Evolutionary conservation across 2,329 filamentous ascomycete species (phyloP).

Genomic region (Trichoderma oligosporum): DNA sequence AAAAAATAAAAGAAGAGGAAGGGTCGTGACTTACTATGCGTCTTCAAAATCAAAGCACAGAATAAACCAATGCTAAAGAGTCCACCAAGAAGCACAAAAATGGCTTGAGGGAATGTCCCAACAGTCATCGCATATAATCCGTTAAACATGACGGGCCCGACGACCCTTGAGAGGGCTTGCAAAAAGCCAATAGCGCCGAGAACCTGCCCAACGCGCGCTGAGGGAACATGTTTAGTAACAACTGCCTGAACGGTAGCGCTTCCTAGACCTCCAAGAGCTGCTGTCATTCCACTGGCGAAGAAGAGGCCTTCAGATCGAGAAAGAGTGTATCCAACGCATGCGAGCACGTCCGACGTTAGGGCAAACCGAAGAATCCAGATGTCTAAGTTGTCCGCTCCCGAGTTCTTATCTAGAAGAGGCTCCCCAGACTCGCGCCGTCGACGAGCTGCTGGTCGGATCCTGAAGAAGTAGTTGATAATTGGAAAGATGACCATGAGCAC

Average conservation of each 20-base stretch:
- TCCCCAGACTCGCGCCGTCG: slow-evolving; percentile 37
- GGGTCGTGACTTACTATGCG: slow-evolving; percentile 69
- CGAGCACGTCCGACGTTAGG: slow-evolving; percentile 71
- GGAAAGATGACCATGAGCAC: slow-evolving; percentile 74
- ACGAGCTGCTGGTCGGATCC: slow-evolving; percentile 49
- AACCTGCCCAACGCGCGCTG: slow-evolving; percentile 77
- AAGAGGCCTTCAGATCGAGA: slow-evolving; percentile 62
- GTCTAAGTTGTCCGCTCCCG: slow-evolving; percentile 74
- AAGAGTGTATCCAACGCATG: slow-evolving; percentile 71
- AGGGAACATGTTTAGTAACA: slow-evolving; percentile 86
- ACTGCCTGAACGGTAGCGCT: slow-evolving; percentile 79
- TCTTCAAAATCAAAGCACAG: slow-evolving; percentile 66
- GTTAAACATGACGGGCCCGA: slow-evolving; percentile 80
- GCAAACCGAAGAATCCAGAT: slow-evolving; percentile 71
- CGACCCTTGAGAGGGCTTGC: slow-evolving; percentile 74
- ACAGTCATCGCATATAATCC: slow-evolving; percentile 82
- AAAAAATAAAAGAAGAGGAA: background rate
- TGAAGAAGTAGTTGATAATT: slow-evolving; percentile 69
- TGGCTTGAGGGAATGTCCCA: slow-evolving; percentile 69
- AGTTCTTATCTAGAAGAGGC: slow-evolving; percentile 45
- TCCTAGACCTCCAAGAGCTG: slow-evolving; percentile 77
- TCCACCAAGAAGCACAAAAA: slow-evolving; percentile 70
- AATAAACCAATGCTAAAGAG: slow-evolving; percentile 65
- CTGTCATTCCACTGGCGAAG: slow-evolving; percentile 65
- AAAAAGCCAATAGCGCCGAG: slow-evolving; percentile 83